phyloP scores from a whole-genome alignment of 2,329 filamentous ascomycete genomes.

The Orbilia oligospora region DNA sequence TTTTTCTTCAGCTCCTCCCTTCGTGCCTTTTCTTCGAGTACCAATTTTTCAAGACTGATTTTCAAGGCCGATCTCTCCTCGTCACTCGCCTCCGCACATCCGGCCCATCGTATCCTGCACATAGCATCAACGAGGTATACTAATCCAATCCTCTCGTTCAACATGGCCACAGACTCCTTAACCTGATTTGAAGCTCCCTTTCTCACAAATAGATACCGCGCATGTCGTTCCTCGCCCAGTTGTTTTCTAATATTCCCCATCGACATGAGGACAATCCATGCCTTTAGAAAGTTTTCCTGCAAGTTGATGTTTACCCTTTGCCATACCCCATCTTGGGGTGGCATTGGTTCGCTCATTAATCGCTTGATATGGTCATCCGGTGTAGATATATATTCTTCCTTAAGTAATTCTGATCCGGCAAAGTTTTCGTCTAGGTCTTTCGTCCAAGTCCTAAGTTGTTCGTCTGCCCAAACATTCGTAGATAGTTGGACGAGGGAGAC shows the following conservation, averaged over 20 bases:
- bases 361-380: conserved; percentile 55
- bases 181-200: conserved; percentile 75
- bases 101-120: conserved; percentile 94
- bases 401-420: conserved; percentile 35
- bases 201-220: conserved; percentile 73
- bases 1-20: conserved; percentile 61
- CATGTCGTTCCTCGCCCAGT: conserved; percentile 72
- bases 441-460: conserved; percentile 81
- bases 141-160: conserved; percentile 94
- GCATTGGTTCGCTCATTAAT: conserved; percentile 32
- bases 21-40: conserved; percentile 71
- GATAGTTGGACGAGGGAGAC: conserved; percentile 85
- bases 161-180: conserved; percentile 76
- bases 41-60: conserved; percentile 75
- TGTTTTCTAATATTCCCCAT: conserved; percentile 72
- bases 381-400: conserved; percentile 50
- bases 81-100: conserved; percentile 78
- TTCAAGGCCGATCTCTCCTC: conserved; percentile 78
- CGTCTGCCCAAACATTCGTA: conserved; percentile 86
- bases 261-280: conserved; percentile 72
- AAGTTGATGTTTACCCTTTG: conserved; percentile 91
- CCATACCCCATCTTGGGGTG: conserved; percentile 69
- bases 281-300: conserved; percentile 80
- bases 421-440: conserved; percentile 69
- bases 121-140: conserved; percentile 89